Percentiles rank a stretch among this genome's conserved stretches.
These are phyloP conservation scores for Lipomyces spencermartinsiae DNA, from an alignment of 805 yeast genomes.

Conservation along the genomic window DNA sequence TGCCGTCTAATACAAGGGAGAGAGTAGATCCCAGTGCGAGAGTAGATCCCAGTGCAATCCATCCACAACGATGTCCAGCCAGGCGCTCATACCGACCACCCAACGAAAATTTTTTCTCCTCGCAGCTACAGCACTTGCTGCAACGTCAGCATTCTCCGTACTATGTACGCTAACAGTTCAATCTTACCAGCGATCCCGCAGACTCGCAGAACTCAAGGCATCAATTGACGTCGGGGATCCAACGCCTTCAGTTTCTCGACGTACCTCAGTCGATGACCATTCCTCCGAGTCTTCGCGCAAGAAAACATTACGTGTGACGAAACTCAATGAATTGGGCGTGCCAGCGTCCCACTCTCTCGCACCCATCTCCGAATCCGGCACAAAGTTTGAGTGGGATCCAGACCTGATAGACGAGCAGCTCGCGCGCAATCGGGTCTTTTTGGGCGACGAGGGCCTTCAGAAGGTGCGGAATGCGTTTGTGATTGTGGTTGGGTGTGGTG, in stretches of 20 bases:
- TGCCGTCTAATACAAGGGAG: too few relatives aligned
- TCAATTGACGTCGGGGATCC: conserved; percentile 12
- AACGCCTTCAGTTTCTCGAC: conserved; percentile 16
- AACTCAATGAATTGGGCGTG: conserved; percentile 24
- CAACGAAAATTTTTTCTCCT: neutral
- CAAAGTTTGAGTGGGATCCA: conserved; percentile 21
- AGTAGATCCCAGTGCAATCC: neutral
- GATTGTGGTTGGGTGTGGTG: conserved; percentile 93
- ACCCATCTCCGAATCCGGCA: conserved; percentile 5
- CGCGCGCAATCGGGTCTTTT: conserved; percentile 90
- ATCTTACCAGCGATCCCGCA: conserved; percentile 21
- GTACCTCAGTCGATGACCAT: neutral
- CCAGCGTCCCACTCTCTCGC: conserved; percentile 18
- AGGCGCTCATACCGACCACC: neutral
- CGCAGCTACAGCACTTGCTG: conserved; percentile 18
- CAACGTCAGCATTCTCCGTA: conserved; percentile 29
- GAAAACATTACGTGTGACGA: conserved; percentile 9
- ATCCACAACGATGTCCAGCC: neutral
- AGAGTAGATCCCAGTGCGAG: too few relatives aligned
- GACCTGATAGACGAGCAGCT: conserved; percentile 87
- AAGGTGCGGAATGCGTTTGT: conserved; percentile 73
- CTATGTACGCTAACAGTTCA: conserved; percentile 23
- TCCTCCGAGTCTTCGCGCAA: neutral
- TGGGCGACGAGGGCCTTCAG: conserved; percentile 83
- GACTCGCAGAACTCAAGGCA: conserved; percentile 20